Percentiles rank a stretch among this genome's conserved stretches.
These are phyloP conservation scores for Malus asiatica DNA, from an alignment of 306 rosid species.

Conservation along the genomic window DNA sequence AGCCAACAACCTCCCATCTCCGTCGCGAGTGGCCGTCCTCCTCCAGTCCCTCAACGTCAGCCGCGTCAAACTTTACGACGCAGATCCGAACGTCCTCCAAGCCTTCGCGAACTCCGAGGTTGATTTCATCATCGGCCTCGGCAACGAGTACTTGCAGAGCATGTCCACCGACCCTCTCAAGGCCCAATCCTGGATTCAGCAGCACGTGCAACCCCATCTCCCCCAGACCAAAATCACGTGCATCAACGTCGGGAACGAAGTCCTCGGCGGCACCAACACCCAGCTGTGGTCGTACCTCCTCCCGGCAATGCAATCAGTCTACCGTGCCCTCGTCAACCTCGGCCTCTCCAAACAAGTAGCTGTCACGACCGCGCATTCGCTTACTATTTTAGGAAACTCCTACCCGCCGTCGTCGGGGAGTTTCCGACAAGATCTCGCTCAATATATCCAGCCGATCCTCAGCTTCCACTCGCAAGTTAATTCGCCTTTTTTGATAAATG, in stretches of 20 bases:
- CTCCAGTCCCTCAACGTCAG: slow-evolving; percentile 54
- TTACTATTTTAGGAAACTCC: slow-evolving; percentile 38
- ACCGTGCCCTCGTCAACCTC: slow-evolving; percentile 46
- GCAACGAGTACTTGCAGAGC: slow-evolving; percentile 48
- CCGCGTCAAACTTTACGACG: slow-evolving; percentile 78
- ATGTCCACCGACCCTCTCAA: slow-evolving; percentile 41
- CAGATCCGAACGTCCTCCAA: slow-evolving; percentile 70
- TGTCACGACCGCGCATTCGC: slow-evolving; percentile 68
- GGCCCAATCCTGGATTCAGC: slow-evolving; percentile 69
- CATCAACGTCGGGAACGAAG: slow-evolving; percentile 74
- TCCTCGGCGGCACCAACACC: slow-evolving; percentile 39
- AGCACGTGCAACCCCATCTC: slow-evolving; percentile 42
- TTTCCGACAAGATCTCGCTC: slow-evolving; percentile 43
- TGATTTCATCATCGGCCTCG: slow-evolving; percentile 64
- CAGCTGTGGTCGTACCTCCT: slow-evolving; percentile 37
- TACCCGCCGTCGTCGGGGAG: slow-evolving; percentile 70
- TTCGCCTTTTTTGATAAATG: slow-evolving; percentile 64
- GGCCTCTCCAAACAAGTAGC: slow-evolving; percentile 48
- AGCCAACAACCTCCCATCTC: slow-evolving; percentile 74
- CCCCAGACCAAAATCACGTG: slow-evolving; percentile 56
- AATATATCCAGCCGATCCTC: slow-evolving; percentile 51
- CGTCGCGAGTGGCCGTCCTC: slow-evolving; percentile 45
- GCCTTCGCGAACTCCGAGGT: slow-evolving; percentile 63
- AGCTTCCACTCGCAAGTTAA: slow-evolving; percentile 47
- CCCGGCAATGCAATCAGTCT: slow-evolving; percentile 65